These are phyloP conservation scores for Cryptococcus sp. DNA, from an alignment of 1,284 basidiomycete species.

Conservation along the genomic window DNA sequence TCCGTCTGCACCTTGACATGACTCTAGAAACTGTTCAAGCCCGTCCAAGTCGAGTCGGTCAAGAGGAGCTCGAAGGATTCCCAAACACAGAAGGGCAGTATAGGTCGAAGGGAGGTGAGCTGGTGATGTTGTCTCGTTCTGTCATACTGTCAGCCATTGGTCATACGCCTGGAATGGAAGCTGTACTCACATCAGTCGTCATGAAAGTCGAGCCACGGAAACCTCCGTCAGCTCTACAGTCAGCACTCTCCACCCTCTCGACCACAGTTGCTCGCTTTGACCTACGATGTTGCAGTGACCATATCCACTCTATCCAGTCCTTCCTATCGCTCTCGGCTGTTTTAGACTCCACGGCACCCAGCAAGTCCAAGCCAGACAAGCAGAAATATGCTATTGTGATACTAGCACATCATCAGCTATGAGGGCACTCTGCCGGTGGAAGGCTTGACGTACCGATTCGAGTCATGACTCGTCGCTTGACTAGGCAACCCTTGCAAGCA, in stretches of 20 bases:
- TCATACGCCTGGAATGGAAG: too few species aligned
- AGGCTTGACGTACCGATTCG: slow-evolving; percentile 36
- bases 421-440: neutral
- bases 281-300: slow-evolving; percentile 65
- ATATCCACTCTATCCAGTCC: slow-evolving; percentile 75
- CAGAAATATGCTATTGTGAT: slow-evolving; percentile 80
- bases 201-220: slow-evolving; percentile 72
- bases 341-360: slow-evolving; percentile 55
- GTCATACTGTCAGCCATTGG: slow-evolving; percentile 8
- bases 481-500: slow-evolving; percentile 41
- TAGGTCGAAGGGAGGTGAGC: slow-evolving; percentile 92
- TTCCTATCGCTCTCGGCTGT: slow-evolving; percentile 54
- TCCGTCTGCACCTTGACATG: slow-evolving; percentile 72
- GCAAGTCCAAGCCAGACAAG: slow-evolving; percentile 68
- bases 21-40: slow-evolving; percentile 57
- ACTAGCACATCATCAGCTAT: slow-evolving; percentile 45
- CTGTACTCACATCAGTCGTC: slow-evolving; percentile 43
- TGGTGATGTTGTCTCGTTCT: slow-evolving; percentile 54
- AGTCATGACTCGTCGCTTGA: slow-evolving; percentile 37
- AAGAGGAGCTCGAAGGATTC: slow-evolving; percentile 77
- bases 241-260: neutral
- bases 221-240: slow-evolving; percentile 58
- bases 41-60: slow-evolving; percentile 59
- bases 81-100: slow-evolving; percentile 71
- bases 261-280: slow-evolving; percentile 5